Evolutionary conservation across 169 alveolate species (phyloP).

Genomic region (Plasmodium blacklocki): DNA sequence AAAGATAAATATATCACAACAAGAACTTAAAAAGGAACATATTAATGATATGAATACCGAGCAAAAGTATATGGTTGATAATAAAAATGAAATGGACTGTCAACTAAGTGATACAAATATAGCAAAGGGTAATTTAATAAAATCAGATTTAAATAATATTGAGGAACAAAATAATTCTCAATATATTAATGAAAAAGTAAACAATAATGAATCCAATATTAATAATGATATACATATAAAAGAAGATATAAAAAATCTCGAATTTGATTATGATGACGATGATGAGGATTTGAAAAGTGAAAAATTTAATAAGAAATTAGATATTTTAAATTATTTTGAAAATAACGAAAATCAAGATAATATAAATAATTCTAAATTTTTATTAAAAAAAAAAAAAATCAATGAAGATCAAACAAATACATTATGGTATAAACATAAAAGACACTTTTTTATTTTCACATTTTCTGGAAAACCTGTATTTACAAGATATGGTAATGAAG

Average conservation of each 20-base stretch:
- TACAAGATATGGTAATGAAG: slow-evolving; percentile 88
- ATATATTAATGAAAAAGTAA: too few relatives aligned
- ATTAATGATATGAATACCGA: neutral
- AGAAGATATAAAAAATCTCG: too few relatives aligned
- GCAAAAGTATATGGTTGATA: too few relatives aligned
- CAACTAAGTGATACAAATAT: too few relatives aligned
- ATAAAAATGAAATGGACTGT: too few relatives aligned
- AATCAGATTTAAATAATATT: too few relatives aligned
- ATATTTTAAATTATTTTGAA: slow-evolving; percentile 32
- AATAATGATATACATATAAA: too few relatives aligned
- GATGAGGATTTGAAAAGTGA: slow-evolving; percentile 15
- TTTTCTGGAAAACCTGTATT: slow-evolving; percentile 89
- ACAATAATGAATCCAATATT: too few relatives aligned
- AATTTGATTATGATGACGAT: slow-evolving; percentile 10
- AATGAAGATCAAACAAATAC: slow-evolving; percentile 79
- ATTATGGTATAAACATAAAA: slow-evolving; percentile 81
- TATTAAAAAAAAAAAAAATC: slow-evolving; percentile 45
- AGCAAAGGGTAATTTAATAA: too few relatives aligned
- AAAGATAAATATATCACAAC: neutral
- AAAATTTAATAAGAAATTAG: slow-evolving; percentile 23
- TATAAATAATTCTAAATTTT: slow-evolving; percentile 58
- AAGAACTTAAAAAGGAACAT: neutral
- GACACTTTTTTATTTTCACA: slow-evolving; percentile 89
- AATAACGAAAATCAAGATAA: slow-evolving; percentile 26
- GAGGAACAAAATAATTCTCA: too few relatives aligned